These are phyloP conservation scores for Chaetomium strumarium DNA, from an alignment of 2,329 filamentous ascomycete species.

Conservation along the genomic window DNA sequence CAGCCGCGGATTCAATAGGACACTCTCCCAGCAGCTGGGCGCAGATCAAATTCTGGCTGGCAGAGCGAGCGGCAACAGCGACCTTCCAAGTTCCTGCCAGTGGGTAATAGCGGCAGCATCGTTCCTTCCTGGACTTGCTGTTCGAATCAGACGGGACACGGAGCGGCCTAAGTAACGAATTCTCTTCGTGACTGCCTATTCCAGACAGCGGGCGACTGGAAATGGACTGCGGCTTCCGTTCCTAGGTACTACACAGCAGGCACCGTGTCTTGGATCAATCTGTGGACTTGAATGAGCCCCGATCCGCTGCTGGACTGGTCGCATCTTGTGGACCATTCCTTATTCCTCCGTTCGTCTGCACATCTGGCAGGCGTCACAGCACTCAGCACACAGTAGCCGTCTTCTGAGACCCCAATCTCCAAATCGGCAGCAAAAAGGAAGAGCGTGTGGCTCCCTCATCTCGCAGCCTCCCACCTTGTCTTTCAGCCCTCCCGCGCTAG, in stretches of 20 bases:
- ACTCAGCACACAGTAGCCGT: constrained; percentile 2
- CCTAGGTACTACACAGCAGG: background rate
- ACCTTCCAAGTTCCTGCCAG: too few relatives aligned
- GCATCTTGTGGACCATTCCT: background rate
- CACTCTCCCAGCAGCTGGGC: too few relatives aligned
- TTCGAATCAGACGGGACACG: too few relatives aligned
- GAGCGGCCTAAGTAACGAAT: background rate
- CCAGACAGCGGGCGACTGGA: background rate
- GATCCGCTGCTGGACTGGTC: constrained; percentile 1
- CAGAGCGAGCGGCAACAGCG: background rate
- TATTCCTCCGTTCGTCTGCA: background rate
- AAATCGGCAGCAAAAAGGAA: constrained; percentile 11
- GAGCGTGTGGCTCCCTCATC: constrained; percentile 16
- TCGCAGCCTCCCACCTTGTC: constrained; percentile 17
- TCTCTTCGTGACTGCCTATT: background rate
- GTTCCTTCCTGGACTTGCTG: background rate
- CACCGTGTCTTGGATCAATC: background rate
- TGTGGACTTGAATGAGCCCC: too few relatives aligned
- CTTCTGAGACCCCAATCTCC: constrained; percentile 16
- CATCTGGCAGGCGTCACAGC: constrained; percentile 2
- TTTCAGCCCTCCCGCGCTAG: constrained; percentile 27
- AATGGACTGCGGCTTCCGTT: background rate
- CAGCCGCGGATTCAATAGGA: too few relatives aligned
- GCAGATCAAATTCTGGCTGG: too few relatives aligned
- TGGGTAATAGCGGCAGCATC: background rate